Evolutionary conservation across 768 basidiomycete genomes (phyloP), one percentile per base, ranked within the genome.

Genomic region (Polyporus arcularius): DNA sequence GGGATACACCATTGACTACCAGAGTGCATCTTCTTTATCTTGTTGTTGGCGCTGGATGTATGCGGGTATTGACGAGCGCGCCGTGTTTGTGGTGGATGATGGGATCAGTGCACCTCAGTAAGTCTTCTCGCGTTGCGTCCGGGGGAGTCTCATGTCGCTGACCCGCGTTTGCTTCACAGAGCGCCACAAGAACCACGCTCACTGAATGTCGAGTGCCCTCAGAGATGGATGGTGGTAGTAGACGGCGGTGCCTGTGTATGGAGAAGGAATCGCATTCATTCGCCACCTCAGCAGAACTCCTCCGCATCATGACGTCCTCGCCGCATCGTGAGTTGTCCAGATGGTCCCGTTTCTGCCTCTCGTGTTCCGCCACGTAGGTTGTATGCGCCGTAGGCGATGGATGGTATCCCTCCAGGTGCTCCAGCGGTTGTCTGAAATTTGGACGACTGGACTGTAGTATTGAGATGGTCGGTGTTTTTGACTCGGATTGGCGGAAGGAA

Each of bases 161-260:
- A 73, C 78, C 56, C 42, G 52, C 55, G 12, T 47, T 53, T 42
- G 62, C 48, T 40, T 61, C 60, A 58, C 70, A 93, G 92, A 93
- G 75, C 89, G 92, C 77, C 90, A 92, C 85, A 93, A 94, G 84
- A 92, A 94, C 79, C 87, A 90, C 73, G 77, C 87, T n/a, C 92
- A 94, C 76, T 94, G 78, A 75, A 57, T 55, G 63, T 55, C 14
- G 50, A 28, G 35, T n/a, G 12, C 16, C 14, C 5, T 26, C 51
- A 50, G 39, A 38, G 54, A n/a, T 40, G 35, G 55, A 14, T 21
- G 46, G 57, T 39, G 64, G 61, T 55, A 58, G 49, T 51, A 58
- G 62, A 32, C 55, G 57, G 62, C 43, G 46, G 54, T 9, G 47
- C 26, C 16, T 53, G 62, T 63, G 58, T 32, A 40, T 30, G 48